Conservation (phyloP, 306 rosid genomes). For the Lathyrus aphaca region DNA sequence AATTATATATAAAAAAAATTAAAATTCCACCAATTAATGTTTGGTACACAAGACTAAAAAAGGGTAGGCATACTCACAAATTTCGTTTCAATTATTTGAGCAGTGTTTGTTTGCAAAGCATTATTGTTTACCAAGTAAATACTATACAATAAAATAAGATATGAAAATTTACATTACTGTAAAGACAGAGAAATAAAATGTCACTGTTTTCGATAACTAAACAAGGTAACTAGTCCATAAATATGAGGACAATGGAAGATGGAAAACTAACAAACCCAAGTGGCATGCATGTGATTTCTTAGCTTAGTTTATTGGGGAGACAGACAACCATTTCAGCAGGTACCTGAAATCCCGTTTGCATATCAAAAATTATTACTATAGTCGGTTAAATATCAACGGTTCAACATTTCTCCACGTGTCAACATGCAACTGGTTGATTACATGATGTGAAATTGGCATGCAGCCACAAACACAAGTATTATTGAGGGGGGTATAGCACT, state of each 20-base stretch:
- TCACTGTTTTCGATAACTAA: constrained; percentile 40
- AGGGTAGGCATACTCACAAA: constrained; percentile 4
- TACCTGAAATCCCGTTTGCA: constrained; percentile 42
- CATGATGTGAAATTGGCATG: constrained; percentile 52
- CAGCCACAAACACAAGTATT: constrained; percentile 71
- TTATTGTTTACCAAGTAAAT: constrained; percentile 14
- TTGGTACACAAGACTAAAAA: not conserved
- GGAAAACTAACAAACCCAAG: constrained; percentile 44
- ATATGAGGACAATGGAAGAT: constrained; percentile 46
- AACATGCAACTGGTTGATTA: constrained; percentile 23
- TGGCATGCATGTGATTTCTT: constrained; percentile 48
- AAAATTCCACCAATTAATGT: constrained; percentile 1
- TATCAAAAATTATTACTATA: constrained; percentile 32
- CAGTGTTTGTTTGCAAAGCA: constrained; percentile 28
- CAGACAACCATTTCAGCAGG: constrained; percentile 49
- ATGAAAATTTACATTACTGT: constrained; percentile 1
- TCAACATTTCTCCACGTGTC: constrained; percentile 34
- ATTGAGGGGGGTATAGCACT: constrained; percentile 47
- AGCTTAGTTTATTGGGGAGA: constrained; percentile 36
- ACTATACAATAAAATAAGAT: constrained; percentile 9
- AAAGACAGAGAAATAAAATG: constrained; percentile 31
- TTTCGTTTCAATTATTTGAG: constrained; percentile 40
- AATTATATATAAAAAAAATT: not conserved
- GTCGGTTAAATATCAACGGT: constrained; percentile 53
- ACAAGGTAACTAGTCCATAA: constrained; percentile 35